phyloP scores from a whole-genome alignment of 2,329 filamentous ascomycete genomes.

The Cryphonectria naterciae region DNA sequence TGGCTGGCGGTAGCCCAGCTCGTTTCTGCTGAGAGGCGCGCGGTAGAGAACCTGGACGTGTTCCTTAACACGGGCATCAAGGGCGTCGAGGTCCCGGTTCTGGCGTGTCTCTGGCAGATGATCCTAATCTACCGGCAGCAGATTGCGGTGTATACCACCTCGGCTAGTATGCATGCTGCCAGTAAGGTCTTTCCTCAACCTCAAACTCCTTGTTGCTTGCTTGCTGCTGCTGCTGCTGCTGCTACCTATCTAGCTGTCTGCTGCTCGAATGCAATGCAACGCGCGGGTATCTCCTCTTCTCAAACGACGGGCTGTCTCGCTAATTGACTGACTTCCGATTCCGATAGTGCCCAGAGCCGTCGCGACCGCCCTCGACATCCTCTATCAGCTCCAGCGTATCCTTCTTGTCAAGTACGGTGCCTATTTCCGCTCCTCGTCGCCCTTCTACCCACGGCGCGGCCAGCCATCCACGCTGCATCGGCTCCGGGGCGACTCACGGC shows the following conservation, averaged over 20 bases:
- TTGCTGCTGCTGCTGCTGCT: no score
- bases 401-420: constrained; percentile 38
- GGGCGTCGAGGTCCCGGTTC: constrained; percentile 4
- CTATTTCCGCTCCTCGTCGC: constrained; percentile 37
- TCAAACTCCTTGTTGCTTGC: no score
- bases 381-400: constrained; percentile 34
- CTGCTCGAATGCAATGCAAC: neutral
- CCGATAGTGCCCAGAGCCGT: neutral
- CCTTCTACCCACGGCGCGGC: constrained; percentile 23
- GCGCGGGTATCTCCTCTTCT: neutral
- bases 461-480: constrained; percentile 30
- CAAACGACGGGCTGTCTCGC: neutral
- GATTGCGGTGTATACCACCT: constrained; percentile 26
- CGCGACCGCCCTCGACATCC: neutral
- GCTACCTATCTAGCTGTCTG: neutral
- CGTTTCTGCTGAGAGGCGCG: constrained; percentile 11
- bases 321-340: neutral
- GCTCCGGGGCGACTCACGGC: constrained; percentile 18
- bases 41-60: constrained; percentile 18
- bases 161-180: neutral
- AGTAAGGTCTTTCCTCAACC: neutral
- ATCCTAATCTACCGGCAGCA: constrained; percentile 25
- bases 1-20: constrained; percentile 10
- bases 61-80: neutral
- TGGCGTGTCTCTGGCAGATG: constrained; percentile 29